Conservation (phyloP, 2,329 filamentous ascomycete species). For the Diaporthe sp. region DNA sequence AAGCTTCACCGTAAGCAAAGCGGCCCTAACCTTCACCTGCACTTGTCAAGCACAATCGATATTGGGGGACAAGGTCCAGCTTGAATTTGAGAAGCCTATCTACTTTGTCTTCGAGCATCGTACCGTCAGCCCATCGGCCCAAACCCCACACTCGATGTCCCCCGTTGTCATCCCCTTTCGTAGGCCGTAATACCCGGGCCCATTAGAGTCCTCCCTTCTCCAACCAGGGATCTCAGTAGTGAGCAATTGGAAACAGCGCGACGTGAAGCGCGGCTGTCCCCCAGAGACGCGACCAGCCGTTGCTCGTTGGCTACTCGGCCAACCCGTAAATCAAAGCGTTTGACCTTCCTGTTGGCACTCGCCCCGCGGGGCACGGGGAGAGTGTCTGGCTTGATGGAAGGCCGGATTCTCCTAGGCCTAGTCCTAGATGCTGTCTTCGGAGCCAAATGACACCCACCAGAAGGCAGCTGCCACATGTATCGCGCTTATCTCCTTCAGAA, state of each 20-base stretch:
- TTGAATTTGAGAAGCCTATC: constrained; percentile 50
- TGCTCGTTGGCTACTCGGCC: constrained; percentile 42
- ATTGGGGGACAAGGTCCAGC: constrained; percentile 43
- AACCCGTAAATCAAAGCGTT: constrained; percentile 37
- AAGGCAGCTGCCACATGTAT: constrained; percentile 60
- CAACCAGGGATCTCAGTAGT: constrained; percentile 41
- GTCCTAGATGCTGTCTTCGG: constrained; percentile 68
- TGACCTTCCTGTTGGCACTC: constrained; percentile 37
- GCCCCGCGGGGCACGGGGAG: constrained; percentile 40
- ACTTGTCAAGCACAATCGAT: not conserved
- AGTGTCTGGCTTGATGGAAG: constrained; percentile 38
- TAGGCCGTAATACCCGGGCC: not conserved
- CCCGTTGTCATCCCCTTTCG: constrained; percentile 42
- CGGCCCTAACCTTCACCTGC: not conserved
- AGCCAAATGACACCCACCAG: constrained; percentile 61
- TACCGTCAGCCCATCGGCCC: constrained; percentile 43
- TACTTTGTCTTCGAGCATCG: constrained; percentile 43
- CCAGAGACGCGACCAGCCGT: constrained; percentile 64
- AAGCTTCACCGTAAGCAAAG: not conserved
- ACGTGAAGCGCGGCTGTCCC: constrained; percentile 44
- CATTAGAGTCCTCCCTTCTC: constrained; percentile 20
- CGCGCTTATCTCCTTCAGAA: constrained; percentile 69
- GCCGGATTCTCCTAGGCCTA: constrained; percentile 60
- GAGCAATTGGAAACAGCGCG: constrained; percentile 49
- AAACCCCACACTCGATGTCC: constrained; percentile 48